A percentile compares a stretch with the other conserved stretches of the same genome.
These are phyloP conservation scores for Arctium minus DNA, from an alignment of 129 eudicot species.

Conservation along the genomic window DNA sequence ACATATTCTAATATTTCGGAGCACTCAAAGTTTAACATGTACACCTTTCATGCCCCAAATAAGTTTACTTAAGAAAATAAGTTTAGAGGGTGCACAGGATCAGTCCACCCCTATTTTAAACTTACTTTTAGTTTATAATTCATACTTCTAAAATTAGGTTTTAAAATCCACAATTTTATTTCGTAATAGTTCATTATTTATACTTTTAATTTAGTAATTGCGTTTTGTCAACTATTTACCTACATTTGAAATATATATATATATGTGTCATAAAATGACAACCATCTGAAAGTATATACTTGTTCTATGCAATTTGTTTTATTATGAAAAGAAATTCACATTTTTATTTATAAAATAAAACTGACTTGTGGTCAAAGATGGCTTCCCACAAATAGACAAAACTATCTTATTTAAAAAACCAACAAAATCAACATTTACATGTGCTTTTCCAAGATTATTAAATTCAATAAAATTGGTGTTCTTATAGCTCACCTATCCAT, in stretches of 20 bases:
- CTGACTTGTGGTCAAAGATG: conserved; percentile 27
- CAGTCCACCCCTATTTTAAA: not conserved
- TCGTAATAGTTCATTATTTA: no score
- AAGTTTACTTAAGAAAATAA: no score
- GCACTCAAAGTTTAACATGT: no score
- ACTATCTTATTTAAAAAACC: not conserved
- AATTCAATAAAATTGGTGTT: conserved; percentile 25
- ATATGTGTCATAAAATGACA: not conserved
- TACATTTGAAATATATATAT: not conserved
- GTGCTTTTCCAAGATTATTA: not conserved
- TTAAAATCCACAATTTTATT: not conserved
- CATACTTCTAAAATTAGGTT: not conserved
- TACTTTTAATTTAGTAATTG: not conserved
- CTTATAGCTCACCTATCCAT: conserved; percentile 40
- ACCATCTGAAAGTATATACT: not conserved
- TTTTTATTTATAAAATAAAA: not conserved
- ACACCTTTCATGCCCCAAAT: no score
- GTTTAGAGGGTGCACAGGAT: no score
- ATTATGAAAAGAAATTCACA: not conserved
- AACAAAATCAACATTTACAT: not conserved
- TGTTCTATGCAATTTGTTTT: not conserved
- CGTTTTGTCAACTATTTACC: not conserved
- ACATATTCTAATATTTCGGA: no score
- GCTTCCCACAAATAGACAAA: conserved; percentile 10
- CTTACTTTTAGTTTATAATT: no score